Base-by-base conservation (phyloP, 306 rosid species). In the Potentilla sterilis region DNA sequence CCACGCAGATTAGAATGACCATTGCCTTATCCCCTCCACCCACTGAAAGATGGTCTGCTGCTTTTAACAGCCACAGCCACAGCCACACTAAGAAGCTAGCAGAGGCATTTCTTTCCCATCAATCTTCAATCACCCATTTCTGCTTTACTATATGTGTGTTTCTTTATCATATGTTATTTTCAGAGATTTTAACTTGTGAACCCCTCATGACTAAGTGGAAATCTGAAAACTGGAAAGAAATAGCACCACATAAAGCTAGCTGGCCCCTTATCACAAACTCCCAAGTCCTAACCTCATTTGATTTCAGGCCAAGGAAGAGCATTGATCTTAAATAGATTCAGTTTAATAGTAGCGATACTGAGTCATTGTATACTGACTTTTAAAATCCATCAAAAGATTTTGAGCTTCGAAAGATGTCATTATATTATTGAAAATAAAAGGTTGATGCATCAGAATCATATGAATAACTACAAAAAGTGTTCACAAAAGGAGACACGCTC, bases 381-480 rank as follows among this genome's bases (percentile, higher is more conserved):
- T 38, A 2, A 19, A 35, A 34, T 21, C 10, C 18, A 35, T 49
- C 19, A 32, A 44, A 69, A 44, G 9, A 69, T 11, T 28, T 48
- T 4, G 32, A 16, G 15, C 18, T 37, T 11, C 11, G 11, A 22
- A 51, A 71, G 62, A 59, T 43, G 70, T 8, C 66, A 69, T 58
- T 62, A 38, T 57, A 34, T 83, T 69, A 73, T 83, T 73, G 68
- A 70, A 70, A 62, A 57, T 7, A 21, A 7, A 54, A 28, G 59
- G 75, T 48, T 72, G 8, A 47, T 47, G 82, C 78, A 73, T 59
- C 54, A 35, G 15, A 51, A 37, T 4, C 43, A 44, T 24, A 72
- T 10, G 73, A 69, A 38, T 21, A 59, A 65, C 71, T 77, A 22
- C 64, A 78, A 72, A 85, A 48, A 38, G 14, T 41, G 79, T 46